Evolutionary conservation across 1,139 yeast genomes (phyloP).

Genomic region (Pichia sp.): DNA sequence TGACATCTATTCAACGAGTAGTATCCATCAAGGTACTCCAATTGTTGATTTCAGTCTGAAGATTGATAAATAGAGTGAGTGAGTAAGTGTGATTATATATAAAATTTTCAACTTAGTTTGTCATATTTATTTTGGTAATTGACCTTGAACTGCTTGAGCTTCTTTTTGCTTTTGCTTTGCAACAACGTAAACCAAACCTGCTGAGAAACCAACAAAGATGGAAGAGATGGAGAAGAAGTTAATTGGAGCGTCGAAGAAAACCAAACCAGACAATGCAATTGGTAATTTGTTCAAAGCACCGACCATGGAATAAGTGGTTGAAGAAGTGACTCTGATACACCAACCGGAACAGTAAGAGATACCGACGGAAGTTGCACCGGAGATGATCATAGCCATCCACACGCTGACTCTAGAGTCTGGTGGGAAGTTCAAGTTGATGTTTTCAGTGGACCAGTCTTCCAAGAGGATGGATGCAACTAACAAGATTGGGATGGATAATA

Average conservation of each 20-base stretch:
- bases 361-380: slow-evolving; percentile 93
- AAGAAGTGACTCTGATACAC: slow-evolving; percentile 98
- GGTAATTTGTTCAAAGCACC: slow-evolving; percentile 98
- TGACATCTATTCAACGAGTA: slow-evolving; percentile 85
- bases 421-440: slow-evolving; percentile 74
- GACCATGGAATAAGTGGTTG: slow-evolving; percentile 98
- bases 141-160: slow-evolving; percentile 61
- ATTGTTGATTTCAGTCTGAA: slow-evolving; percentile 81
- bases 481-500: slow-evolving; percentile 84
- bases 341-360: slow-evolving; percentile 98
- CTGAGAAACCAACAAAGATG: slow-evolving; percentile 84
- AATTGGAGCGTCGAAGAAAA: slow-evolving; percentile 91
- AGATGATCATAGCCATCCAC: slow-evolving; percentile 75
- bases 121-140: slow-evolving; percentile 28
- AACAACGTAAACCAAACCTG: slow-evolving; percentile 92
- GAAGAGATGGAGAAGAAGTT: slow-evolving; percentile 90
- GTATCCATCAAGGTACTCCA: slow-evolving; percentile 87
- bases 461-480: slow-evolving; percentile 63
- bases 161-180: slow-evolving; percentile 87
- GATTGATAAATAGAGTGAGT: slow-evolving; percentile 30
- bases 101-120: too few relatives aligned
- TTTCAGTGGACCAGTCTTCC: slow-evolving; percentile 90
- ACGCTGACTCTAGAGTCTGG: slow-evolving; percentile 58
- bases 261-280: slow-evolving; percentile 87
- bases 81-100: too few relatives aligned